Evolutionary conservation across 2,329 filamentous ascomycete species (phyloP).

Genomic region (Nigrograna mackinnonii): DNA sequence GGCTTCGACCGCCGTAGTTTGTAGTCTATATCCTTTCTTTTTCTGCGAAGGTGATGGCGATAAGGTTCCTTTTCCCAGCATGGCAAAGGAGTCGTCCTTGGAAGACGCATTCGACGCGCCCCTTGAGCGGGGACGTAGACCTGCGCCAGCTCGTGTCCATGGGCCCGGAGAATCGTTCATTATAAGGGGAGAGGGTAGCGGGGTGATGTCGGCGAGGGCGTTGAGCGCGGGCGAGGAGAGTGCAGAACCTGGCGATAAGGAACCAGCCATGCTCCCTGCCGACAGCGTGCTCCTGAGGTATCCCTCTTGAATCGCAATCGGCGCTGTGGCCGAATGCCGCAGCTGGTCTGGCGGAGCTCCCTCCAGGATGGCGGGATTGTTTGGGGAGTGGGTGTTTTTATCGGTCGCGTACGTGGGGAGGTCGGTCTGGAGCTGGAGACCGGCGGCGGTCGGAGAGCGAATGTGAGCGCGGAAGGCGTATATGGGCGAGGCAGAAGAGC

Average conservation of each 20-base stretch:
- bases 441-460: constrained; percentile 33
- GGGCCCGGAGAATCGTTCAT: constrained; percentile 46
- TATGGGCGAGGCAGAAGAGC: constrained; percentile 20
- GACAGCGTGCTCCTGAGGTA: constrained; percentile 46
- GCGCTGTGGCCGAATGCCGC: constrained; percentile 39
- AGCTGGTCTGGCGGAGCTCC: constrained; percentile 28
- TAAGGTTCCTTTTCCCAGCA: constrained; percentile 33
- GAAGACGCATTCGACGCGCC: constrained; percentile 30
- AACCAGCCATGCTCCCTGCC: constrained; percentile 47
- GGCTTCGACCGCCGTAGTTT: constrained; percentile 45
- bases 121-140: constrained; percentile 36
- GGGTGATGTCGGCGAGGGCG: constrained; percentile 55
- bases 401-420: constrained; percentile 18
- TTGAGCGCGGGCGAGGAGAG: constrained; percentile 53
- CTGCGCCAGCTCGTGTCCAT: constrained; percentile 42
- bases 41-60: constrained; percentile 45
- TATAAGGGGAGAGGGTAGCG: constrained; percentile 53
- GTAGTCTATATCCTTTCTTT: constrained; percentile 52
- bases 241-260: constrained; percentile 49
- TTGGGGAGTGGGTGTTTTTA: constrained; percentile 5
- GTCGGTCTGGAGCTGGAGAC: constrained; percentile 31
- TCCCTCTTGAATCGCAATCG: constrained; percentile 40
- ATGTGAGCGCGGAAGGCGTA: constrained; percentile 32
- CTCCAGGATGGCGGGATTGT: constrained; percentile 35
- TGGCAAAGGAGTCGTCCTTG: constrained; percentile 34